Evolutionary conservation across 2,329 filamentous ascomycete genomes (phyloP).

Genomic region (Monosporascus sp.): DNA sequence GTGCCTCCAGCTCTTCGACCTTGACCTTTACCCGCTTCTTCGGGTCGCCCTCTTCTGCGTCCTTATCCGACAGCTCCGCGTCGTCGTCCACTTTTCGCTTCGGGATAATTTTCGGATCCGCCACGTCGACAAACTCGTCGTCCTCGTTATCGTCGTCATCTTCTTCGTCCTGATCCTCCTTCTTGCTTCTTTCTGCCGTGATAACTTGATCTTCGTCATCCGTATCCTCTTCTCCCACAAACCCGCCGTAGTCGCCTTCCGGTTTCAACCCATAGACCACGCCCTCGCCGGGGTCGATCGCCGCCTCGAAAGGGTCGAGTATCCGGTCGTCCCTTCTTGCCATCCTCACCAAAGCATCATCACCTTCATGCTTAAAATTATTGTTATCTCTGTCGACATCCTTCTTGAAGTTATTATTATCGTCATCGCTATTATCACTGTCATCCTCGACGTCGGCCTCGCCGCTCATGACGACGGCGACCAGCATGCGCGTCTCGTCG

Average conservation of each 20-base stretch:
- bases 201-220: background rate
- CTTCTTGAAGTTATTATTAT: slow-evolving; percentile 11
- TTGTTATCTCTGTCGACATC: no score
- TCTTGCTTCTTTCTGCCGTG: background rate
- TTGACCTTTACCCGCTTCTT: slow-evolving; percentile 17
- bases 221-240: background rate
- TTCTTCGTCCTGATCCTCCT: background rate
- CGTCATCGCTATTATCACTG: slow-evolving; percentile 38
- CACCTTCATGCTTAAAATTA: no score
- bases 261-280: background rate
- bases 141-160: slow-evolving; percentile 7
- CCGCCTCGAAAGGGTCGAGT: background rate
- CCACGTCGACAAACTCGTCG: slow-evolving; percentile 5
- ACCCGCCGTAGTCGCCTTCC: background rate
- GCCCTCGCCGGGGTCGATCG: background rate
- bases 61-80: slow-evolving; percentile 4
- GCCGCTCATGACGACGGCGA: slow-evolving; percentile 63
- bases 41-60: slow-evolving; percentile 5
- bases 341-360: no score
- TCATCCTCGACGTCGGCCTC: slow-evolving; percentile 41
- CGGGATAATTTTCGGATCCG: background rate
- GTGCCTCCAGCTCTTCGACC: background rate
- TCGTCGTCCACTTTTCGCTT: slow-evolving; percentile 19
- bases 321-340: background rate
- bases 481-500: slow-evolving; percentile 65